A percentile compares a stretch with the other conserved stretches of the same genome.
Evolutionary conservation across 129 eudicot genomes (phyloP).

Genomic region (Smallanthus sonchifolius): DNA sequence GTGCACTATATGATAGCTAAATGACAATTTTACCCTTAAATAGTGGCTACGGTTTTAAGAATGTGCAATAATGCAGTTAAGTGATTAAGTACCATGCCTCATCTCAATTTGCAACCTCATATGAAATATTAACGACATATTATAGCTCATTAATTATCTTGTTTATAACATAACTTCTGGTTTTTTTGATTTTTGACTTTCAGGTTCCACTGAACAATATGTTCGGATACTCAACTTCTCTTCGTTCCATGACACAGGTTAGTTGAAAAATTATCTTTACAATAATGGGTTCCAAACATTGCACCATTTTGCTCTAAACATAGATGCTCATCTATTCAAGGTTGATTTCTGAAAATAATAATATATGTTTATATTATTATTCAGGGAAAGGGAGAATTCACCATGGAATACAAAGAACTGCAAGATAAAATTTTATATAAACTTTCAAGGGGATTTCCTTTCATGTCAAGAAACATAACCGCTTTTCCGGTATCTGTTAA

Average conservation of each 20-base stretch:
- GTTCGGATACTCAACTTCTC: slow-evolving; percentile 95
- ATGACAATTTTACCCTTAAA: too few relatives aligned
- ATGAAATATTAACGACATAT: slow-evolving; percentile 10
- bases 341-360: neutral
- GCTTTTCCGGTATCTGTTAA: slow-evolving; percentile 38
- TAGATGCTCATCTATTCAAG: neutral
- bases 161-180: neutral
- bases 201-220: slow-evolving; percentile 98
- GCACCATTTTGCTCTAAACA: neutral
- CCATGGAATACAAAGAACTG: slow-evolving; percentile 74
- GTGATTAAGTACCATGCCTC: slow-evolving; percentile 38
- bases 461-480: slow-evolving; percentile 41
- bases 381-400: slow-evolving; percentile 98
- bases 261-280: neutral
- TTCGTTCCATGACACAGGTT: slow-evolving; percentile 99
- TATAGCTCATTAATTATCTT: neutral
- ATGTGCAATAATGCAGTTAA: too few relatives aligned
- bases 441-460: slow-evolving; percentile 54
- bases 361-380: neutral
- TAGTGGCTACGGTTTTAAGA: too few relatives aligned
- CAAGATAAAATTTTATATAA: slow-evolving; percentile 46
- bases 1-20: too few relatives aligned
- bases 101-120: neutral
- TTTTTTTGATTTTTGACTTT: neutral
- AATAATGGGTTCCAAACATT: neutral